Percentiles rank a stretch among this genome's conserved stretches.
phyloP scores from a whole-genome alignment of 108 stramenopile species.

The Cyclostephanos tholiformis region DNA sequence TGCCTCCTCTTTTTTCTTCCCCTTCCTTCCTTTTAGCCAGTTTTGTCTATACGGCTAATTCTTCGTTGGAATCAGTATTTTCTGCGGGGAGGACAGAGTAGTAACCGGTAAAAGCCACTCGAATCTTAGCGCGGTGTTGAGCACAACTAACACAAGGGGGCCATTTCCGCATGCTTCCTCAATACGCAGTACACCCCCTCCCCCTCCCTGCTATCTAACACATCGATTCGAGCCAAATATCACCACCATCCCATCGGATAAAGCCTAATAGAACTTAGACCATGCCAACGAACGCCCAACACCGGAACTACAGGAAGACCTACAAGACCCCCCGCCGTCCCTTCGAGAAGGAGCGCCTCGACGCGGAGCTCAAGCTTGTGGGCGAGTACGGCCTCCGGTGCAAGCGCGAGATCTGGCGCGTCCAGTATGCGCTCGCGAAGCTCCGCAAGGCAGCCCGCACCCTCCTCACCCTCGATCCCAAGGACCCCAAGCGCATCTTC shows the following conservation, averaged over 20 bases:
- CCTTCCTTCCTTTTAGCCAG: not conserved
- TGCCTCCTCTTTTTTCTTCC: too few species aligned
- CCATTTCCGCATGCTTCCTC: conserved; percentile 6
- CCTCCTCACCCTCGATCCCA: conserved; percentile 93
- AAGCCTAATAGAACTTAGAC: not conserved
- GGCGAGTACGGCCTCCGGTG: conserved; percentile 99
- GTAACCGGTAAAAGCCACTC: not conserved
- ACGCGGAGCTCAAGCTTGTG: conserved; percentile 96
- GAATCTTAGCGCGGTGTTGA: not conserved
- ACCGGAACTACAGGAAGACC: conserved; percentile 91
- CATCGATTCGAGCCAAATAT: conserved; percentile 42
- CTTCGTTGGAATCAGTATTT: not conserved
- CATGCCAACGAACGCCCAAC: conserved; percentile 61
- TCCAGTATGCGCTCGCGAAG: conserved; percentile 98
- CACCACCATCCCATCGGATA: not conserved
- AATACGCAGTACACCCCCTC: conserved; percentile 4
- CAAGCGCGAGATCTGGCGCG: conserved; percentile 99
- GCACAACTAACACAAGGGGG: conserved; percentile 10
- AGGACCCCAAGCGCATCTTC: conserved; percentile 98
- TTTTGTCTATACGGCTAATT: not conserved
- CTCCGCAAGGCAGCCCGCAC: conserved; percentile 99
- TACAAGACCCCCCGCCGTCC: conserved; percentile 99
- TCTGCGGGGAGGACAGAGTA: not conserved
- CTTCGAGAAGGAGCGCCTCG: conserved; percentile 99
- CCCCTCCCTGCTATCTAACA: conserved; percentile 72